phyloP scores from a whole-genome alignment of 2,329 filamentous ascomycete species.

The Botryotinia narcissicola region DNA sequence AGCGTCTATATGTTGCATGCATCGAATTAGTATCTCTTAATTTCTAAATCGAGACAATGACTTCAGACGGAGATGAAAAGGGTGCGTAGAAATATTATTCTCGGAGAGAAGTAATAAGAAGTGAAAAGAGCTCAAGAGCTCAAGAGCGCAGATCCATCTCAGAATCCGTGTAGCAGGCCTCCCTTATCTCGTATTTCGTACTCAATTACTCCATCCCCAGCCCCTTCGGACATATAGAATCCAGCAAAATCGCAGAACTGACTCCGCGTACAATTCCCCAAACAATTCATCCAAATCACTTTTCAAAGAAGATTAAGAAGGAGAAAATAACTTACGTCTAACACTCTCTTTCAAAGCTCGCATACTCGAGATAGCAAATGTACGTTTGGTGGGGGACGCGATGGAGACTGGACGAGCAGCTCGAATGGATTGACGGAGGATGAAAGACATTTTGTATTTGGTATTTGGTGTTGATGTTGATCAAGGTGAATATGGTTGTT shows the following conservation, averaged over 20 bases:
- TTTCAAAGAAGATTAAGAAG: neutral
- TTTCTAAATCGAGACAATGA: neutral
- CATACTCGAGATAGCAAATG: conserved; percentile 26
- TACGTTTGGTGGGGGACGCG: conserved; percentile 12
- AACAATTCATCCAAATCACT: neutral
- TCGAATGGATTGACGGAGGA: conserved; percentile 28
- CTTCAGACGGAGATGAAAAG: neutral
- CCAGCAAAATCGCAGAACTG: neutral
- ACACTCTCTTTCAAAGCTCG: conserved; percentile 36
- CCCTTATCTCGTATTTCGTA: too few relatives aligned
- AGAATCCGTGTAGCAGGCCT: neutral
- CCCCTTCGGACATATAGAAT: neutral
- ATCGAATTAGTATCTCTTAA: neutral
- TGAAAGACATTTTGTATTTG: conserved; percentile 33
- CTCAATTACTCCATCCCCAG: neutral
- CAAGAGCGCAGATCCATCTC: neutral
- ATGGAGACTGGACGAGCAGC: conserved; percentile 21
- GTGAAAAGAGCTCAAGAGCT: neutral
- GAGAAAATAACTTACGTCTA: conserved; percentile 31
- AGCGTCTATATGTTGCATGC: conserved; percentile 23
- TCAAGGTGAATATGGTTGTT: neutral
- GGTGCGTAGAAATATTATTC: neutral
- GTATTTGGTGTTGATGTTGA: neutral
- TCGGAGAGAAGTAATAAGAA: fast-evolving
- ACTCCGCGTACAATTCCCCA: neutral